Base-by-base conservation (phyloP, 805 yeast species). In the Maudiozyma barnettii region DNA sequence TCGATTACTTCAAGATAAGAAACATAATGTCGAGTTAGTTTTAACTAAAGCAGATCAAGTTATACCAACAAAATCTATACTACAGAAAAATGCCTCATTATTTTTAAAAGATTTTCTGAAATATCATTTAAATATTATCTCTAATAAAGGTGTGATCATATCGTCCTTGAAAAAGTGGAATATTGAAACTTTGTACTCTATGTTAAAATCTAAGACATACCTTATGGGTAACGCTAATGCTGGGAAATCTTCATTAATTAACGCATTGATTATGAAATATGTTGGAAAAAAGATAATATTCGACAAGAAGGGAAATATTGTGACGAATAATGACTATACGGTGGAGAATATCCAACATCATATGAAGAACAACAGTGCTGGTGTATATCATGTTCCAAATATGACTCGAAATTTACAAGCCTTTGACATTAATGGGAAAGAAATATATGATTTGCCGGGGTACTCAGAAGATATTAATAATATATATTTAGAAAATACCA, bases 181-280 rank as follows among this genome's bases (percentile, higher is more conserved):
- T 36, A 40, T 64, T 4, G 52, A 52, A 14, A 45, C 54, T 6
- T 51, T 57, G 20, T 56, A 45, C 26, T 47, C 63, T 2, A 39
- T 53, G 38, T 41, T 64, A 41, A 55, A 52, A 16, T 50, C 53
- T 10, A 64, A 66, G 30, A 60, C 75, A 7, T 80, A 76, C 55
- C 61, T 84, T 29, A 65, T 84, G 19, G 95, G 95, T 1, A 73
- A 72, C 49, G 78, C 82, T 10, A 84, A 84, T 56, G 72, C 77
- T 13, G 95, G 95, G 0, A 84, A 84, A 59, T 78, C 87, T 2
- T 71, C 82, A 1, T 53, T 84, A 35, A 69, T 82, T 1, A 76
- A 73, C 52, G 56, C 78, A 18, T 52, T 82, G 18, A 50, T 75
- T 73, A 54, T 57, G 36, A 49, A 50, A 26, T 58, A 48, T 43